Base-by-base conservation (phyloP, 1,139 yeast species). In the Yamadazyma diddensiae region DNA sequence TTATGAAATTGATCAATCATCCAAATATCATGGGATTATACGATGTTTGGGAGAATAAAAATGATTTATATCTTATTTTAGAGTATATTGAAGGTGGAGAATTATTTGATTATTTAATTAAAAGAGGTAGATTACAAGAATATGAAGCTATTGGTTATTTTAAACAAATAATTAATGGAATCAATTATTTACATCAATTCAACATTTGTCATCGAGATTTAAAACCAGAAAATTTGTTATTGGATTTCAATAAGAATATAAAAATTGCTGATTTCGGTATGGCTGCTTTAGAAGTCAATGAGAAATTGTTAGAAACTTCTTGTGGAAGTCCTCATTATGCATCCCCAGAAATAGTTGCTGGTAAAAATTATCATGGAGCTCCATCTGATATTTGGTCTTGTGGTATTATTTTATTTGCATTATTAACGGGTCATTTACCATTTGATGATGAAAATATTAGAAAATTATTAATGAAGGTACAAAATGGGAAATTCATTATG, bases 301-400 rank as follows among this genome's bases (percentile, higher is more conserved):
- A 83, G 47, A 77, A 84, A 49, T 64, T 92, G 52, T 69, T 94
- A 36, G 97, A 92, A 56, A 92, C 98, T 1, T 82, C 94, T 20
- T 92, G 99, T 62, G 99, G 99, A 1, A 87, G 97, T 15, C 98
- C 98, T 15, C 98, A 94, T 59, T 92, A 92, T 60, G 98, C 98
- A 1, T 86, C 96, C 10, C 98, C 98, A 0, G 98, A 92, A 57
- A 92, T 92, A 45, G 97, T 92, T 3, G 86, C 95, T 8, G 98
- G 98, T 28, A 77, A 82, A 43, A 85, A 79, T 40, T 92, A 92
- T 56, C 97, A 92, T 54, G 98, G 98, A 11, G 92, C 95, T 13
- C 97, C 96, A 18, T 82, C 94, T 23, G 99, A 92, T 59, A 92
- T 92, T 33, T 92, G 99, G 99, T 88, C 97, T 8, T 92, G 98